Conservation (phyloP, 441 rosid species). For the Manihot esculenta region DNA sequence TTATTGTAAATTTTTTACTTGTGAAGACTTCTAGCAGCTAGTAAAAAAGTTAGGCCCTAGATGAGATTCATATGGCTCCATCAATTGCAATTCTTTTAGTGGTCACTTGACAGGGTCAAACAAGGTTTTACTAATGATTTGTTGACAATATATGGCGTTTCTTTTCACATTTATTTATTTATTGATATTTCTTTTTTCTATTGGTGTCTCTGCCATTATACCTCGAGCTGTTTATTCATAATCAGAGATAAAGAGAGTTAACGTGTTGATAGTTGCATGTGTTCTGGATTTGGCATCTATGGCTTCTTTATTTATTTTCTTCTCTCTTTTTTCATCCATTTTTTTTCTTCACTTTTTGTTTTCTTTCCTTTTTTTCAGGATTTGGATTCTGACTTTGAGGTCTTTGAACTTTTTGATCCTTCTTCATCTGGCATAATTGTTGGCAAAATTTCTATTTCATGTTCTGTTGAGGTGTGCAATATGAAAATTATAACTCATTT, state of each 20-base stretch:
- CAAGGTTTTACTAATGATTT: neutral
- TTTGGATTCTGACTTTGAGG: slow-evolving; percentile 46
- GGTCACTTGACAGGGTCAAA: neutral
- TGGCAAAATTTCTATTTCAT: slow-evolving; percentile 70
- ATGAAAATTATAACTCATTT: slow-evolving; percentile 9
- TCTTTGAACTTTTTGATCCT: slow-evolving; percentile 69
- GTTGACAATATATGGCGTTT: neutral
- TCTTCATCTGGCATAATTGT: slow-evolving; percentile 54
- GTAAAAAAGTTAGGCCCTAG: too few species aligned
- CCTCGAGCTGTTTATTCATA: neutral
- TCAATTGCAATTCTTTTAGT: neutral
- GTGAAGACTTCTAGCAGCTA: too few species aligned
- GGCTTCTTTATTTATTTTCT: neutral
- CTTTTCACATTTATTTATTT: neutral
- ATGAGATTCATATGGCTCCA: neutral
- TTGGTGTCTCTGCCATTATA: neutral
- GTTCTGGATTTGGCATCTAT: neutral
- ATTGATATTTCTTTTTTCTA: neutral
- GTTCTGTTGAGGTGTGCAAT: slow-evolving; percentile 72
- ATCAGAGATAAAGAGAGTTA: neutral
- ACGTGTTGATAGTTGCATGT: neutral
- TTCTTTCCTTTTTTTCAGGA: slow-evolving; percentile 44
- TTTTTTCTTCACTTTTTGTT: neutral
- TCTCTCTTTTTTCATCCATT: neutral
- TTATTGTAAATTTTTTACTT: too few species aligned